Evolutionary conservation across 2,329 filamentous ascomycete species (phyloP).

Genomic region (Xylariaceae sp.): DNA sequence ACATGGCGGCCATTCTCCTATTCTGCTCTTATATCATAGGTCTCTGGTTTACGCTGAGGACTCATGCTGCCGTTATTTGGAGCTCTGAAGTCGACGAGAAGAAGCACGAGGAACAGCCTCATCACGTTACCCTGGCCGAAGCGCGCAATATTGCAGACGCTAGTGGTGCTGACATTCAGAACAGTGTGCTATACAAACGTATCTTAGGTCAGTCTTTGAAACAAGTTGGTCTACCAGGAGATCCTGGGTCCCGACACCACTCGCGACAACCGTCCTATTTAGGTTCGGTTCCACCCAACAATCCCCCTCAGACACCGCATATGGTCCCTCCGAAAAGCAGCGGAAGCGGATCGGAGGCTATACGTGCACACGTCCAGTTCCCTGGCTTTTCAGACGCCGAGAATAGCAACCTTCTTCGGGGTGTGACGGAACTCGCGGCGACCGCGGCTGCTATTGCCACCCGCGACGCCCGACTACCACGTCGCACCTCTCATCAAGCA

Average conservation of each 20-base stretch:
- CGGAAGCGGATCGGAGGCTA: constrained; percentile 38
- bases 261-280: constrained; percentile 23
- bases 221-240: constrained; percentile 66
- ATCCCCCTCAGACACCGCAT: constrained; percentile 55
- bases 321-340: constrained; percentile 68
- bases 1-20: constrained; percentile 76
- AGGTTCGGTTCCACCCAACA: constrained; percentile 35
- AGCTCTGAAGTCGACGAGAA: constrained; percentile 79
- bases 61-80: constrained; percentile 97
- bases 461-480: constrained; percentile 58
- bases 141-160: constrained; percentile 40
- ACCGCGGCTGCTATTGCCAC: constrained; percentile 85
- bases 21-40: constrained; percentile 94
- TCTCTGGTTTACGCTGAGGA: constrained; percentile 90
- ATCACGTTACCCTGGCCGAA: constrained; percentile 33
- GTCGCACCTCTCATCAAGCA: constrained; percentile 35
- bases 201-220: constrained; percentile 87
- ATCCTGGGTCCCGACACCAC: constrained; percentile 39
- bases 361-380: constrained; percentile 47
- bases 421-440: constrained; percentile 90
- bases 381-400: constrained; percentile 77
- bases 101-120: constrained; percentile 52
- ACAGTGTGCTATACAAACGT: constrained; percentile 86
- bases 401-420: constrained; percentile 74
- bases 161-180: constrained; percentile 67